Percentiles rank a stretch among this genome's conserved stretches.
Conservation (phyloP, 73 alveolate species). For the Diophrys sp. region DNA sequence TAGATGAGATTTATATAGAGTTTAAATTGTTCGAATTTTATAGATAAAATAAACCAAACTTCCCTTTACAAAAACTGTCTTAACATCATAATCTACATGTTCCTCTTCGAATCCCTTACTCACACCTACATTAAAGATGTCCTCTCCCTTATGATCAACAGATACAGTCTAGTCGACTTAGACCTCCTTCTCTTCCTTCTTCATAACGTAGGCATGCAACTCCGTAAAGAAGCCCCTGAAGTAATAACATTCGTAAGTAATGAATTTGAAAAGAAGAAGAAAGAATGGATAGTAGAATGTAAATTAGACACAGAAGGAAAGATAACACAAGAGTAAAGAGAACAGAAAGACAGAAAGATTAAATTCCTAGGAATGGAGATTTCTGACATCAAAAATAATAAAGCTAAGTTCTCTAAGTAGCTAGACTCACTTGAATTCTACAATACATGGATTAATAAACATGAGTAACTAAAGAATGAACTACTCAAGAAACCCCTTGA, state of each 20-base stretch:
- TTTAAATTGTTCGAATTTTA: too few relatives aligned
- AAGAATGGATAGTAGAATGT: constrained; percentile 1
- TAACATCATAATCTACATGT: too few relatives aligned
- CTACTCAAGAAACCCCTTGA: constrained; percentile 39
- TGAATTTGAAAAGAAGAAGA: constrained; percentile 39
- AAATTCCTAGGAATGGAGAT: constrained; percentile 47
- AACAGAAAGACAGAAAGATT: constrained; percentile 30
- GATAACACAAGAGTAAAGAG: background rate
- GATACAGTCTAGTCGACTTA: constrained; percentile 39
- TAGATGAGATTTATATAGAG: background rate
- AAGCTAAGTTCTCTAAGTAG: constrained; percentile 18
- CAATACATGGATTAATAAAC: constrained; percentile 50
- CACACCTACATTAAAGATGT: background rate
- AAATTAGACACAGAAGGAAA: constrained; percentile 13
- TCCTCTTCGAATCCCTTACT: background rate
- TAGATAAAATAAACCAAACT: too few relatives aligned
- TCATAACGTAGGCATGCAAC: constrained; percentile 53
- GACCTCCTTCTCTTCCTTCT: constrained; percentile 43
- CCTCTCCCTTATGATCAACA: background rate
- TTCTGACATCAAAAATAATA: constrained; percentile 47
- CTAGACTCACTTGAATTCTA: constrained; percentile 36
- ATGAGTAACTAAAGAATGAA: constrained; percentile 33
- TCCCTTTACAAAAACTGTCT: background rate
- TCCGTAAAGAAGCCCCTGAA: constrained; percentile 52
- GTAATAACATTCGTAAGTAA: constrained; percentile 26